Conservation (phyloP, 148 eudicot species). For the Hydrangea macrophylla region DNA sequence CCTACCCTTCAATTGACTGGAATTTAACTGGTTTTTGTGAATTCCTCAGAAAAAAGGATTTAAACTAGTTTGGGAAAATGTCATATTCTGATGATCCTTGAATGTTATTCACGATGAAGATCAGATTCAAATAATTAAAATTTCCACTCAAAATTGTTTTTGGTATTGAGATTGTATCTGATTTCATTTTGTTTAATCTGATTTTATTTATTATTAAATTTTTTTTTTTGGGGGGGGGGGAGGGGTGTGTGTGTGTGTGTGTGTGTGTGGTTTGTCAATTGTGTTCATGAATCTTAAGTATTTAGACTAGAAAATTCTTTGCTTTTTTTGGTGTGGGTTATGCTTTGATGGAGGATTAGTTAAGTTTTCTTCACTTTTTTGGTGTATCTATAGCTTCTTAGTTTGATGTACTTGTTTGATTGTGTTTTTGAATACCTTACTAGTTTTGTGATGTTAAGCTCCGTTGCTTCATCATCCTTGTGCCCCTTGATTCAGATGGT, state of each 20-base stretch:
- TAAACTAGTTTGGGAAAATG: background rate
- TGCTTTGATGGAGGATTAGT: constrained; percentile 28
- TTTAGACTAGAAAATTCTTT: constrained; percentile 14
- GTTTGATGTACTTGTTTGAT: constrained; percentile 20
- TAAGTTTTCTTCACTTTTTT: constrained; percentile 24
- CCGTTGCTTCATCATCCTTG: background rate
- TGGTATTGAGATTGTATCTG: constrained; percentile 18
- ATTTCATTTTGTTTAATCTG: constrained; percentile 1
- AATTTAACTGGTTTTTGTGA: constrained; percentile 14
- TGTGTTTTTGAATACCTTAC: constrained; percentile 2
- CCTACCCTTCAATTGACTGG: constrained; percentile 18
- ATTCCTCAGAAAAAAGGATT: constrained; percentile 13
- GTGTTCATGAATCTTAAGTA: background rate
- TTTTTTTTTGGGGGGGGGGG: background rate
- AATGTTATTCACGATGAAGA: constrained; percentile 6
- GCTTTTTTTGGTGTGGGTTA: constrained; percentile 31
- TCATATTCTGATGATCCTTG: too few species aligned
- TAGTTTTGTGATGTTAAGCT: background rate
- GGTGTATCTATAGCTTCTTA: constrained; percentile 10
- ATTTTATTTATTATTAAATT: too few species aligned
- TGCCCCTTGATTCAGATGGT: background rate
- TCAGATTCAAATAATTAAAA: too few species aligned
- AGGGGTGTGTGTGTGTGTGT: too few species aligned
- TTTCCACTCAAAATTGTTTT: too few species aligned
- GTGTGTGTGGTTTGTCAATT: constrained; percentile 1